Evolutionary conservation across 2,329 filamentous ascomycete species (phyloP).

Genomic region (Sporothrix globosa): DNA sequence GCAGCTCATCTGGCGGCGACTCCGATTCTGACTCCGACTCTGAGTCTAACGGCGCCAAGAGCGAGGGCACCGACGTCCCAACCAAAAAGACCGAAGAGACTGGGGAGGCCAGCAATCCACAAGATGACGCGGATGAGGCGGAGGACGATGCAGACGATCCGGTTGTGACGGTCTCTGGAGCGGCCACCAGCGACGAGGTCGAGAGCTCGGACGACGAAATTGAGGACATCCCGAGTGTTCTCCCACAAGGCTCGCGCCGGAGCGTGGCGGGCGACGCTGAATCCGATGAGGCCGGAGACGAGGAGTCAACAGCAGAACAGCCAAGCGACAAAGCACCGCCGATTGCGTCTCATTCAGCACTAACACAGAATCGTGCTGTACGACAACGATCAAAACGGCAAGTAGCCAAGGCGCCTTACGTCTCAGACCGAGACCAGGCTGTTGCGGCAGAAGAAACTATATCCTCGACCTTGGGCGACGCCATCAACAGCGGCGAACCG

Average conservation of each 20-base stretch:
- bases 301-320: not conserved
- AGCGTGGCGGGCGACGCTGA: not conserved
- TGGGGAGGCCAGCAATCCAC: not conserved
- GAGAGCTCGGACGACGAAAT: slow-evolving; percentile 32
- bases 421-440: not conserved
- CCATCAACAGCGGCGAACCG: not conserved
- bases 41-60: slow-evolving; percentile 10
- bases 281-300: not conserved
- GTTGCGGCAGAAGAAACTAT: not conserved
- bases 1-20: not conserved
- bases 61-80: not conserved
- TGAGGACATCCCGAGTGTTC: slow-evolving; percentile 30
- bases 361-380: not conserved
- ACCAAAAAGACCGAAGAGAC: not conserved
- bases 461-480: not conserved
- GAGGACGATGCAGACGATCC: not conserved
- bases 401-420: not conserved
- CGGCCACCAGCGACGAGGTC: not conserved
- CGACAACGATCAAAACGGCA: slow-evolving; percentile 10
- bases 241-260: slow-evolving; percentile 8
- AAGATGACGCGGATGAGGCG: too few species aligned
- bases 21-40: not conserved
- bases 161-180: not conserved
- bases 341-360: not conserved
- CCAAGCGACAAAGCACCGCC: not conserved